Evolutionary conservation across 2,329 filamentous ascomycete species (phyloP).

Genomic region (Nannizzia gypsea): DNA sequence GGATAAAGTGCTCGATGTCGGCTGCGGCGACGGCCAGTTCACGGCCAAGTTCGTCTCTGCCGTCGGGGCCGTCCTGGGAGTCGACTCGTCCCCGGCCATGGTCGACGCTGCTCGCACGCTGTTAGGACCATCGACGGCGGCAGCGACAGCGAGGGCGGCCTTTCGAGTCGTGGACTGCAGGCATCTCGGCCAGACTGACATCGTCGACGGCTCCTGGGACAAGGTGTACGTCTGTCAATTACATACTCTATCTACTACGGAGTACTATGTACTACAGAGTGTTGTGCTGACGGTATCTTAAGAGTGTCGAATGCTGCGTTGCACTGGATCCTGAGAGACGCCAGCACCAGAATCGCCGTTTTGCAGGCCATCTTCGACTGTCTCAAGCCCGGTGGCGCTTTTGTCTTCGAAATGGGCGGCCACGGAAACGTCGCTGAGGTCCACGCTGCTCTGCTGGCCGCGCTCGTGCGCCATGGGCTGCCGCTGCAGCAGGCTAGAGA

Average conservation of each 20-base stretch:
- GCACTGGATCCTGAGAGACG: conserved; percentile 51
- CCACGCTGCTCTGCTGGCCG: conserved; percentile 45
- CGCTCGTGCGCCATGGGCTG: conserved; percentile 41
- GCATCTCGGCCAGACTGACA: conserved; percentile 19
- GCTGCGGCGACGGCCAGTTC: conserved; percentile 53
- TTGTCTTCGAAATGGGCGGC: conserved; percentile 62
- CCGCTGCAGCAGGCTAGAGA: conserved; percentile 39
- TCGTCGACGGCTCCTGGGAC: conserved; percentile 26
- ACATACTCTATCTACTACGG: too few relatives aligned
- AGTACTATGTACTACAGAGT: background rate
- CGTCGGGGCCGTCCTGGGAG: conserved; percentile 44
- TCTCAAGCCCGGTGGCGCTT: conserved; percentile 45
- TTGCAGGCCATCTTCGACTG: conserved; percentile 43
- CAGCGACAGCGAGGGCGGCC: too few relatives aligned
- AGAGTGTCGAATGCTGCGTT: conserved; percentile 53
- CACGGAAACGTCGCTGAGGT: conserved; percentile 57
- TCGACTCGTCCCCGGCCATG: conserved; percentile 50
- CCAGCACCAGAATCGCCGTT: conserved; percentile 37
- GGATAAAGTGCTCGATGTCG: conserved; percentile 50
- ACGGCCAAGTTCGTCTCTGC: conserved; percentile 42
- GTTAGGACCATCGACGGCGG: conserved; percentile 28
- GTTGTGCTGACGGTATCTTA: background rate
- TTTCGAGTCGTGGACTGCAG: conserved; percentile 28
- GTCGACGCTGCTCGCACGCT: conserved; percentile 39
- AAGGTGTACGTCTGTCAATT: conserved; percentile 42